These are phyloP conservation scores for Eucalyptus curtisii DNA, from an alignment of 345 rosid species.

Conservation along the genomic window DNA sequence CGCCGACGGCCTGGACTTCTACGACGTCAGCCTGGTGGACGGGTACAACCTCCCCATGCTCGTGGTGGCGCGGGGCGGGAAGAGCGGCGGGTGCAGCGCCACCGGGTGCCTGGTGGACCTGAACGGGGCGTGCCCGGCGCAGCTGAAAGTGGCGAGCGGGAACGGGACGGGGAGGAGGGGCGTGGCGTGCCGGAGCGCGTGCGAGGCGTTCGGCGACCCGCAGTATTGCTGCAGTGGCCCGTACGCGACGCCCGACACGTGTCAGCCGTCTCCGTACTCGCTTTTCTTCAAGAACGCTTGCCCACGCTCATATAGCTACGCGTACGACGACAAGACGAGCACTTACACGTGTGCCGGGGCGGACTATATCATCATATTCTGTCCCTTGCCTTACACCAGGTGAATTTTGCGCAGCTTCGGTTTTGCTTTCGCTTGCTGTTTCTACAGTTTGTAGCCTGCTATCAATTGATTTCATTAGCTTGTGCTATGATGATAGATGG, in stretches of 20 bases:
- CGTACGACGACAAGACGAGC: conserved; percentile 84
- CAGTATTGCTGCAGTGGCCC: conserved; percentile 67
- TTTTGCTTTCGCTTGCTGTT: neutral
- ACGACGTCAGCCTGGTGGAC: conserved; percentile 34
- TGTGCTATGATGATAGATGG: neutral
- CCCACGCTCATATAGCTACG: conserved; percentile 89
- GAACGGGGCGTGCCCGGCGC: conserved; percentile 69
- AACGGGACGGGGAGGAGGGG: neutral
- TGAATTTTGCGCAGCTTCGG: neutral
- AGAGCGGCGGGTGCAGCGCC: conserved; percentile 56
- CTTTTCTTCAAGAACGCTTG: conserved; percentile 69
- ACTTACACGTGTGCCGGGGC: conserved; percentile 72
- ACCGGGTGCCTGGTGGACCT: conserved; percentile 81
- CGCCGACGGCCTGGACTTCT: conserved; percentile 58
- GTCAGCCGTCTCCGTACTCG: conserved; percentile 56
- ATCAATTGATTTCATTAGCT: neutral
- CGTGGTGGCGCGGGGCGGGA: conserved; percentile 33
- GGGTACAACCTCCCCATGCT: conserved; percentile 25
- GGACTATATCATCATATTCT: conserved; percentile 59
- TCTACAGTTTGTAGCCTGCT: neutral
- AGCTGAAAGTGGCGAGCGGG: conserved; percentile 30
- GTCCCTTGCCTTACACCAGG: conserved; percentile 90
- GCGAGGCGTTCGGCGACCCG: conserved; percentile 75
- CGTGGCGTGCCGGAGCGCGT: conserved; percentile 80
- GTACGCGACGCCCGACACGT: conserved; percentile 70